A percentile compares a stretch with the other conserved stretches of the same genome.
phyloP scores from a whole-genome alignment of 306 rosid species.

The Cicer arietinum region DNA sequence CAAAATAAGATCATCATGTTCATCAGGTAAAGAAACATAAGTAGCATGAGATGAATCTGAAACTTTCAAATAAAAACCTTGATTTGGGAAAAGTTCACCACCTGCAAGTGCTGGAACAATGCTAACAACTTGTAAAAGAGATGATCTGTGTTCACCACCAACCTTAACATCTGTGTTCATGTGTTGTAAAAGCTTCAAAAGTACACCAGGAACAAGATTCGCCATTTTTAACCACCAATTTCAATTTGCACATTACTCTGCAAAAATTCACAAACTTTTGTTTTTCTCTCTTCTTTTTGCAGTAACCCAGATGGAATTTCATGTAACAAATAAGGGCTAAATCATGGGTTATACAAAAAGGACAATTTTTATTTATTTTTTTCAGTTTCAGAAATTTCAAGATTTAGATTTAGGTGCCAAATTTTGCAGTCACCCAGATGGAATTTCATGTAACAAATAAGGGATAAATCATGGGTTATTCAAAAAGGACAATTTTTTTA shows the following conservation, averaged over 20 bases:
- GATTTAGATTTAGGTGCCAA: slow-evolving; percentile 41
- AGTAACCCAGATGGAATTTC: slow-evolving; percentile 31
- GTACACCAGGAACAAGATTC: slow-evolving; percentile 97
- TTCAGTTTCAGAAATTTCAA: slow-evolving; percentile 46
- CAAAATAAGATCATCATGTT: slow-evolving; percentile 90
- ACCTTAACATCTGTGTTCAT: slow-evolving; percentile 95
- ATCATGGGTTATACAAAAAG: slow-evolving; percentile 41
- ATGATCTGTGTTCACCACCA: slow-evolving; percentile 93
- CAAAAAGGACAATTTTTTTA: slow-evolving; percentile 27
- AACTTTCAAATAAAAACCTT: slow-evolving; percentile 93
- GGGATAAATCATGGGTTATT: slow-evolving; percentile 41
- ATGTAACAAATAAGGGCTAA: slow-evolving; percentile 40
- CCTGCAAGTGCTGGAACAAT: slow-evolving; percentile 97
- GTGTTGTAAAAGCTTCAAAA: slow-evolving; percentile 89
- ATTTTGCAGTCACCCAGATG: slow-evolving; percentile 2
- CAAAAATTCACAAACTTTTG: neutral
- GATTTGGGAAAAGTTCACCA: slow-evolving; percentile 84
- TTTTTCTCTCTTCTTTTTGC: neutral
- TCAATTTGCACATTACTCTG: slow-evolving; percentile 71
- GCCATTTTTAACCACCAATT: slow-evolving; percentile 66
- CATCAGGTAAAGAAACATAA: slow-evolving; percentile 92
- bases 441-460: slow-evolving; percentile 39
- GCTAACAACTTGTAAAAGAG: slow-evolving; percentile 89
- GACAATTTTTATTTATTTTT: neutral
- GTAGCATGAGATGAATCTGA: slow-evolving; percentile 98